A percentile compares a stretch with the other conserved stretches of the same genome.
Conservation (phyloP, 441 rosid species). For the Hura crepitans region DNA sequence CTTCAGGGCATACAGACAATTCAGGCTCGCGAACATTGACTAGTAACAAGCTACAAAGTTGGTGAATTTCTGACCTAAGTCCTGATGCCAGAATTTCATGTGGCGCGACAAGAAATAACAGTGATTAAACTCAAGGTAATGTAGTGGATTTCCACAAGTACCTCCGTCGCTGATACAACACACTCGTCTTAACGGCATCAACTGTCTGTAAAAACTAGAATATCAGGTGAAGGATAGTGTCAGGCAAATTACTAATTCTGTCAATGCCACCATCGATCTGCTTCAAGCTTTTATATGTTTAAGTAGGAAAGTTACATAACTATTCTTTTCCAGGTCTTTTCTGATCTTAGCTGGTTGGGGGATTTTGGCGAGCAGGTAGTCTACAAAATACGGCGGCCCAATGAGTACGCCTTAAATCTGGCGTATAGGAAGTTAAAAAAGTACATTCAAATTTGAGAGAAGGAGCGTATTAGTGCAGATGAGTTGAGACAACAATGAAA, state of each 20-base stretch:
- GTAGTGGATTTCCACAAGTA: constrained; percentile 18
- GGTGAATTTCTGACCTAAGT: constrained; percentile 5
- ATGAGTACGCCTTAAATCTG: not conserved
- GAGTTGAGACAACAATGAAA: no score
- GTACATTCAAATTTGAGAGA: no score
- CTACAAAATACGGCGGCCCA: not conserved
- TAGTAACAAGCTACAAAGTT: constrained; percentile 7
- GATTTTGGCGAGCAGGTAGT: not conserved
- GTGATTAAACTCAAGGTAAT: not conserved
- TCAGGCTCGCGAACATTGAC: constrained; percentile 8
- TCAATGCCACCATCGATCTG: not conserved
- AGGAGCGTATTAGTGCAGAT: no score
- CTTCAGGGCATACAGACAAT: constrained; percentile 7
- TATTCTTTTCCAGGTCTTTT: not conserved
- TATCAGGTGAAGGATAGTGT: no score
- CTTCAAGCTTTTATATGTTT: not conserved
- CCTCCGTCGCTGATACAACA: constrained; percentile 14
- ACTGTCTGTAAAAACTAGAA: no score
- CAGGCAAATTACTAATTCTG: not conserved
- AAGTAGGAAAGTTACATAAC: not conserved
- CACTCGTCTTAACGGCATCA: constrained; percentile 6
- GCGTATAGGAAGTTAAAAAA: no score
- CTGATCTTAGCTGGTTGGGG: not conserved
- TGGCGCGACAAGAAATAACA: not conserved
- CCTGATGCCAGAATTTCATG: not conserved